Evolutionary conservation across 176 grass and related monocot genomes (phyloP).

Genomic region (bread wheat (Triticum aestivum)): DNA sequence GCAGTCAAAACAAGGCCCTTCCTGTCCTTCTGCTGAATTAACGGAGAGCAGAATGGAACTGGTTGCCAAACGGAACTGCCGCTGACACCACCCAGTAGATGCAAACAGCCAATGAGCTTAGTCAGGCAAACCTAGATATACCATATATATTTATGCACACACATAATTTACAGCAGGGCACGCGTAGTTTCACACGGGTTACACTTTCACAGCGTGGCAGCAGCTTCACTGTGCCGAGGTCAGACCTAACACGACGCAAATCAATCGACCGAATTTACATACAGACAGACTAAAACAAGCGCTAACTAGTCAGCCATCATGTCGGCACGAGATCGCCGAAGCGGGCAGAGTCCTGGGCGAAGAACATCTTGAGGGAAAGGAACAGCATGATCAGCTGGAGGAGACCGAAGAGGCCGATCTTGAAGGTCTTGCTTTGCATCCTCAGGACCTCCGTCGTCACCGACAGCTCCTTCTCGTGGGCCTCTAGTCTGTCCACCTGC

Average conservation of each 20-base stretch:
- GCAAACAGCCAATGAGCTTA: not conserved
- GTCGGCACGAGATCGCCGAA: conserved; percentile 49
- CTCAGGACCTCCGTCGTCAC: conserved; percentile 41
- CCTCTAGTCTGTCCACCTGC: conserved; percentile 46
- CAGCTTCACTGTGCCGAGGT: not conserved
- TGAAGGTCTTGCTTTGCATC: conserved; percentile 49
- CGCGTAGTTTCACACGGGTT: not conserved
- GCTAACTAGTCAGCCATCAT: conserved; percentile 19
- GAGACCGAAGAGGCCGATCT: conserved; percentile 53
- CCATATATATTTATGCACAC: conserved; percentile 3
- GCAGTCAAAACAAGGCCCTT: not conserved
- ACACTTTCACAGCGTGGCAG: not conserved
- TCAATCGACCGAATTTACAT: not conserved
- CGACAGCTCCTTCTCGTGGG: conserved; percentile 41
- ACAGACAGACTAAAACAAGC: not conserved
- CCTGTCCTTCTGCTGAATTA: not conserved
- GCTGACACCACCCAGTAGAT: not conserved
- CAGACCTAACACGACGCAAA: conserved; percentile 3
- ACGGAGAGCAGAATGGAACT: not conserved
- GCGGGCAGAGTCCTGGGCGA: conserved; percentile 8
- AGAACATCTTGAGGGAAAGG: conserved; percentile 50
- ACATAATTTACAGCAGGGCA: conserved; percentile 23
- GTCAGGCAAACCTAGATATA: not conserved
- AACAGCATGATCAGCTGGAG: conserved; percentile 54
- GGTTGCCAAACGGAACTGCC: not conserved